A percentile compares a stretch with the other conserved stretches of the same genome.
Evolutionary conservation across 140 eudicot genomes (phyloP).

Genomic region (Eryngium alpinum): DNA sequence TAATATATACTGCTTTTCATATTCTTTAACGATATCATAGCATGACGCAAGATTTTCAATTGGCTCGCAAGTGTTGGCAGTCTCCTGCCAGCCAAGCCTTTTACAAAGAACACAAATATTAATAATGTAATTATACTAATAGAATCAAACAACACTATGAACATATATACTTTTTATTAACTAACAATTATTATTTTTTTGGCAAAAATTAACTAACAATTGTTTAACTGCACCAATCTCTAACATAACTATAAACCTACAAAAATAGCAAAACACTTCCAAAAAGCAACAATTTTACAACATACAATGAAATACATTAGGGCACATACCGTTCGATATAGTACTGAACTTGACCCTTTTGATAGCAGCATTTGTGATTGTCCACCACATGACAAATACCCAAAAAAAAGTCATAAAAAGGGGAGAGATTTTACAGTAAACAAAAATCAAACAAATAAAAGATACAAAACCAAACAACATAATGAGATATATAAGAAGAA

Average conservation of each 20-base stretch:
- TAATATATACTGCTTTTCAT: slow-evolving; percentile 89
- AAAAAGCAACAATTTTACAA: no score
- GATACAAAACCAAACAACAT: no score
- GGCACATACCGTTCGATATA: slow-evolving; percentile 73
- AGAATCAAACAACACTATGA: not conserved
- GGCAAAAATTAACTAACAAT: no score
- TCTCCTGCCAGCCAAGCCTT: slow-evolving; percentile 94
- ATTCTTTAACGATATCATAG: slow-evolving; percentile 64
- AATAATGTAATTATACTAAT: no score
- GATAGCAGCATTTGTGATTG: slow-evolving; percentile 23
- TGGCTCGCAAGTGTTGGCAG: slow-evolving; percentile 89
- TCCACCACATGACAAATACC: slow-evolving; percentile 7
- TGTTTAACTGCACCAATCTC: no score
- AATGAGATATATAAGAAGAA: not conserved
- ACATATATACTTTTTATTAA: no score
- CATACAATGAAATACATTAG: not conserved
- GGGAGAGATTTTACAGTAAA: no score
- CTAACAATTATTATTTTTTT: no score
- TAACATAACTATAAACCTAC: no score
- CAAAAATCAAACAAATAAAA: not conserved
- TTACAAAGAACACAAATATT: not conserved
- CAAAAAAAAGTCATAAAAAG: not conserved
- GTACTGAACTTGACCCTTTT: slow-evolving; percentile 73
- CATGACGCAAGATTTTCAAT: slow-evolving; percentile 56
- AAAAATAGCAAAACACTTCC: no score